Evolutionary conservation across 148 eudicot species (phyloP), one percentile per base, ranked within the genome.

Genomic region (Camellia lanceoleosa): DNA sequence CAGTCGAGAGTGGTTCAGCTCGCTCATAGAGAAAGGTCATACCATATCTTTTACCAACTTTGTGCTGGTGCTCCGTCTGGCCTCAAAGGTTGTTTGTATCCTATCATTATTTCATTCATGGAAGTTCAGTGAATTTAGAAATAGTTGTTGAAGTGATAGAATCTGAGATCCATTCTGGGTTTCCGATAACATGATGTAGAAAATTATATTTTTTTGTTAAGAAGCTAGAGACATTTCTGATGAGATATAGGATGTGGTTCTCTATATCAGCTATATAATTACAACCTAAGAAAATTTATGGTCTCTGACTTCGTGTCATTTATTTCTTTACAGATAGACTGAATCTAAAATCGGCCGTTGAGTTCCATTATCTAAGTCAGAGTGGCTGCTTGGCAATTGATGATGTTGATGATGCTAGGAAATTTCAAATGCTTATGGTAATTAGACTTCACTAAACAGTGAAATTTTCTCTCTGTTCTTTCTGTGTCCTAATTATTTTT

Each of bases 1-100:
- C 97, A 96, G 99, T 93, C 99, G 65, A 91, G 99, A 89, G 98
- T 94, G 75, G 95, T 92, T 74, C 99, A 93, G 82, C 87, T 96
- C 78, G 83, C 89, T 77, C 86, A 66, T 62, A 95, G 97, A 49
- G 98, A 96, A 80, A 89, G 99, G 86, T 93, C 99, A 5, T 96
- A 92, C 89, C 99, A 96, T 81, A 84, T 94, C 52, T 94, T 96
- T 82, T 96, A 96, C 83, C 99, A 92, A 83, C 97, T 96, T 61
- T 96, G 99, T 79, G 89, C 95, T 71, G 99, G 99, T 58, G 97
- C 95, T 80, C 83, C 99, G 76, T 82, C 98, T 84, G 87, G 68
- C 80, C 90, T 96, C 74, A 88, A 89, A 94, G 99, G 99, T 96
- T 77, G 94, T 91, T 71, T 68, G 66, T 19, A 43, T 79, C 82